Percentiles rank a stretch among this genome's conserved stretches.
Conservation (phyloP, 306 rosid genomes). For the Alnus glutinosa region DNA sequence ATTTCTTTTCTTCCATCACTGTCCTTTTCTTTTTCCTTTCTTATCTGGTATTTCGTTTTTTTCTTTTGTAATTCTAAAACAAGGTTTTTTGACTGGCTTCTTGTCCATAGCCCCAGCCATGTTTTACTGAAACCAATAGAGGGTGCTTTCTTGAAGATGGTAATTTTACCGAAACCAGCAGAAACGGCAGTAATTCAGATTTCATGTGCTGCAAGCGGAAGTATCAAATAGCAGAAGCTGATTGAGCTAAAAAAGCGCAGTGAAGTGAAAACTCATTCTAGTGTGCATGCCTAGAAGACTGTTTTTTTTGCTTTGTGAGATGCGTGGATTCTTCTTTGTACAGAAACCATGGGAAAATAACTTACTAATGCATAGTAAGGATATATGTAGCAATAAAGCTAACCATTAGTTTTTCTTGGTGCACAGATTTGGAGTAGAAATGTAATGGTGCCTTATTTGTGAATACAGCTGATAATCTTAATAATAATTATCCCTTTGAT, state of each 20-base stretch:
- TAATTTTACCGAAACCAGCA: slow-evolving; percentile 10
- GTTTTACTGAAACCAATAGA: slow-evolving; percentile 24
- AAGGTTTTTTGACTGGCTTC: slow-evolving; percentile 2
- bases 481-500: too few relatives aligned
- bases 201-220: slow-evolving; percentile 44
- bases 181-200: not conserved
- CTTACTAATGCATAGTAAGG: not conserved
- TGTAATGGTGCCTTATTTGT: too few relatives aligned
- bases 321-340: not conserved
- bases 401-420: not conserved
- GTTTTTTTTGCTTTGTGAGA: not conserved
- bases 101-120: slow-evolving; percentile 21
- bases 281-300: not conserved
- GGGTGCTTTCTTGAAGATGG: slow-evolving; percentile 22
- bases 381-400: not conserved
- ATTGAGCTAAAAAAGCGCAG: not conserved
- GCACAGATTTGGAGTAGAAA: not conserved
- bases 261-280: not conserved
- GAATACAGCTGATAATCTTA: too few relatives aligned
- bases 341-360: not conserved
- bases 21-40: not conserved
- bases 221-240: slow-evolving; percentile 7
- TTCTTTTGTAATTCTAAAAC: not conserved
- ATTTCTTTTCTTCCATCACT: slow-evolving; percentile 20
- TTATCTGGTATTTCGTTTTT: not conserved